Evolutionary conservation across 2,329 filamentous ascomycete species (phyloP).

Genomic region (Trichoderma cornu-damae): DNA sequence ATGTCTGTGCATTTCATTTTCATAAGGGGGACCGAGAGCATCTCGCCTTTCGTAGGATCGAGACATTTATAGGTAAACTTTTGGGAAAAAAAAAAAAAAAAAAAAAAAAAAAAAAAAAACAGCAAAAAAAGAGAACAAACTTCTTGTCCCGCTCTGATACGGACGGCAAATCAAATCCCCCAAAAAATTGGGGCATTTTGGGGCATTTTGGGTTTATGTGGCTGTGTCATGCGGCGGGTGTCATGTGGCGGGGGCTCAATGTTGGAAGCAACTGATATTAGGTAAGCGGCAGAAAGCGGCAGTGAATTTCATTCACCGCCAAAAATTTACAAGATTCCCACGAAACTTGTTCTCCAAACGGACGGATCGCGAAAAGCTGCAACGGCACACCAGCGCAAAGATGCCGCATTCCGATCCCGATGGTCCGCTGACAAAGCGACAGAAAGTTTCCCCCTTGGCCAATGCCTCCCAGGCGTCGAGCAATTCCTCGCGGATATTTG

Average conservation of each 20-base stretch:
- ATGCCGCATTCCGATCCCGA: conserved; percentile 58
- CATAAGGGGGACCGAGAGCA: no score
- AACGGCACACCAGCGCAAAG: conserved; percentile 23
- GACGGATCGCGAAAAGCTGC: conserved; percentile 15
- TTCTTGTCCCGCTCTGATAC: no score
- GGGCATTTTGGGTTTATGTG: no score
- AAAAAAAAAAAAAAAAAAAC: no score
- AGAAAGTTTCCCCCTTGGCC: conserved; percentile 52
- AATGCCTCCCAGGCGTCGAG: conserved; percentile 36
- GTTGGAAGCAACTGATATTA: not conserved
- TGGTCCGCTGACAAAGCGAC: conserved; percentile 67
- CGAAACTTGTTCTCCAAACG: conserved; percentile 10
- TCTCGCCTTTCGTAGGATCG: no score
- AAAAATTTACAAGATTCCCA: conserved; percentile 25
- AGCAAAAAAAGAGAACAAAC: no score
- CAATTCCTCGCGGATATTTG: conserved; percentile 74
- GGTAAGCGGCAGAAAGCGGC: conserved; percentile 22
- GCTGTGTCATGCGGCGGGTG: not conserved
- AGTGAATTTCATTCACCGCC: conserved; percentile 25
- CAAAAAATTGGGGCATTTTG: not conserved
- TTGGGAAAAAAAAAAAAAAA: no score
- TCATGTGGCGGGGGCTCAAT: not conserved
- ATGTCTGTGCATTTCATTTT: no score
- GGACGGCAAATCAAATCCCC: no score
- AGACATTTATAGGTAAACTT: no score